Evolutionary conservation across 2,329 filamentous ascomycete species (phyloP), one percentile per base, ranked within the genome.

Genomic region (Dactylonectria estremocensis): DNA sequence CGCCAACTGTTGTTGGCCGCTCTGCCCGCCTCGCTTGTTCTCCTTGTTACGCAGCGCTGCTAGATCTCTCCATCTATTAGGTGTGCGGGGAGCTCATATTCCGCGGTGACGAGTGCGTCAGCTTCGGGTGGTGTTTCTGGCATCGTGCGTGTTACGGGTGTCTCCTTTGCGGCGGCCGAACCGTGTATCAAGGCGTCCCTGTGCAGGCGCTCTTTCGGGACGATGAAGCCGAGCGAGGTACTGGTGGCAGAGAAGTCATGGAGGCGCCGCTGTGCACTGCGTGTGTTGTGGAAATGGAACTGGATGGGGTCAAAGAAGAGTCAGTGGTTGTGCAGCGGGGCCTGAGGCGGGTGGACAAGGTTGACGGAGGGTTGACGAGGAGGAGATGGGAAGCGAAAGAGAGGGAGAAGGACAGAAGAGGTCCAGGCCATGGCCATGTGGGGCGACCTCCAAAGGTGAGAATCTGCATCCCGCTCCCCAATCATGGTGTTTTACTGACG

Each of bases 121-220:
- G 86, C 69, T 80, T 89, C n/a, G 87, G 87, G 0, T 89, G 85
- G 87, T 89, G 86, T 72, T 90, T 90, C 74, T 90, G 87, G 88
- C 88, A 90, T 72, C 80, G 82, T 45, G 80, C 77, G 1, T 90
- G 87, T 74, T 90, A 88, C 75, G 87, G 87, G 16, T 90, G 87
- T 74, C 74, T 90, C 67, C 77, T 89, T 45, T 89, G 81, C 64
- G 85, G 87, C 18, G 83, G 77, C 63, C 80, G 78, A 66, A 69
- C 78, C 13, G 75, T 85, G 3, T 79, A 80, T 22, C 74, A 72
- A 20, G 83, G 80, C 2, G 72, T 81, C 20, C 72, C 69, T 2
- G 67, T 85, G 1, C 66, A 68, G 57, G 79, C 83, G 8, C 68
- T 85, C 18, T 68, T 84, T 78, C 48, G 46, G 3, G 64, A 69